Conservation (phyloP, 257 asterid species). For the Jaltomata sinuosa region DNA sequence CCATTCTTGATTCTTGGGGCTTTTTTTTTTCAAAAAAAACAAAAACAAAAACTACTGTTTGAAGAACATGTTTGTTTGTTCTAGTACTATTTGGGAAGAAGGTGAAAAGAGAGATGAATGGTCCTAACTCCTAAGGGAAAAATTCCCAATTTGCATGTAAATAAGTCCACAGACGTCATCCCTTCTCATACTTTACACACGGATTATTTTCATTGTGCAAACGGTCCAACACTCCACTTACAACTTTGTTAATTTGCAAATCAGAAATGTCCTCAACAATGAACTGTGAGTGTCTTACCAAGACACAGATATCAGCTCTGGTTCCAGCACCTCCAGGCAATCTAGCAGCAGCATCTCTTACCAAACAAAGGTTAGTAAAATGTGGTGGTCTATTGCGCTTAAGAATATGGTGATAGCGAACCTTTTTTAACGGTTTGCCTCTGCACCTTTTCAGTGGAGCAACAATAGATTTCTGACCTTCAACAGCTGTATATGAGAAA, state of each 20-base stretch:
- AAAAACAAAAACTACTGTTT: not conserved
- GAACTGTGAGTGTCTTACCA: conserved; percentile 86
- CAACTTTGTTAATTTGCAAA: conserved; percentile 82
- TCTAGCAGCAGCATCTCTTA: conserved; percentile 94
- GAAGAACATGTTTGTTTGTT: not conserved
- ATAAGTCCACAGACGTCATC: conserved; percentile 63
- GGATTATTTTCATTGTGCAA: conserved; percentile 91
- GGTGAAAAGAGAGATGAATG: not conserved
- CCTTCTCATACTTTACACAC: conserved; percentile 41
- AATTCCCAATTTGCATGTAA: not conserved
- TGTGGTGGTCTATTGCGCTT: conserved; percentile 80
- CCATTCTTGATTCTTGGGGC: conserved; percentile 16
- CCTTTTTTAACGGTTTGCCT: conserved; percentile 90
- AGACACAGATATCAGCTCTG: conserved; percentile 79
- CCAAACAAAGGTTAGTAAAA: conserved; percentile 84
- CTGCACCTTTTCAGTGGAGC: conserved; percentile 96
- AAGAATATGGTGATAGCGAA: conserved; percentile 83
- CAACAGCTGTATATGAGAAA: conserved; percentile 67
- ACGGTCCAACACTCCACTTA: conserved; percentile 86
- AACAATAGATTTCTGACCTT: conserved; percentile 76
- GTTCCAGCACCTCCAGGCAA: conserved; percentile 91
- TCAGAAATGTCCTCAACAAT: conserved; percentile 81
- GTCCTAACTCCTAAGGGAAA: not conserved
- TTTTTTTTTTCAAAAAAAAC: not conserved
- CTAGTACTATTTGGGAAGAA: not conserved